Evolutionary conservation across 306 rosid species (phyloP).

Genomic region (Cajanus cajan): DNA sequence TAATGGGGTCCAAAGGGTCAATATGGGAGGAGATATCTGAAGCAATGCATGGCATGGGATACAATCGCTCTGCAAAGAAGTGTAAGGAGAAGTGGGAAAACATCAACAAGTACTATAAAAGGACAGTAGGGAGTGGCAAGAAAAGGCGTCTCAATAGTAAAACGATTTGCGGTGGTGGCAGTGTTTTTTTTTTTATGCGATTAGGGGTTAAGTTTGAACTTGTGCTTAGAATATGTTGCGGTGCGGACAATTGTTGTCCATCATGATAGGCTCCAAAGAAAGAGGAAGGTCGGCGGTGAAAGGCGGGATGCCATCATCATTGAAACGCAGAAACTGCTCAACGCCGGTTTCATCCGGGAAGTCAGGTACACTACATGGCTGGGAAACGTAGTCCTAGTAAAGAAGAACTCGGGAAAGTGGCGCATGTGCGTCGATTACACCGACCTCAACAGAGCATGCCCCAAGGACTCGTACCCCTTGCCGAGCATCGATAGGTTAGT

Average conservation of each 20-base stretch:
- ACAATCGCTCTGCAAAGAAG: slow-evolving; percentile 61
- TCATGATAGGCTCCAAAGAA: not conserved
- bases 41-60: slow-evolving; percentile 55
- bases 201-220: not conserved
- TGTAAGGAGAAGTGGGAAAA: slow-evolving; percentile 92
- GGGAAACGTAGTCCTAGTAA: no score
- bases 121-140: slow-evolving; percentile 53
- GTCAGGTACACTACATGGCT: no score
- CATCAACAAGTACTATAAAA: slow-evolving; percentile 78
- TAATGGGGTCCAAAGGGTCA: slow-evolving; percentile 48
- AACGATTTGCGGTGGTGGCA: slow-evolving; percentile 16
- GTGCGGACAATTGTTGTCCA: not conserved
- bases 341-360: no score
- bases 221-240: not conserved
- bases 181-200: not conserved
- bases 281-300: no score
- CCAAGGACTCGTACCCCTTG: no score
- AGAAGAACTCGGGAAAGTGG: no score
- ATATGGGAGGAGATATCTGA: slow-evolving; percentile 82
- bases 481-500: no score
- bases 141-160: slow-evolving; percentile 48
- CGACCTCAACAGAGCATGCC: no score
- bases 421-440: no score
- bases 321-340: no score
- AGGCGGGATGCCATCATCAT: no score